Evolutionary conservation across 2,329 filamentous ascomycete species (phyloP), one percentile per base, ranked within the genome.

Genomic region (Penicillium paneum): DNA sequence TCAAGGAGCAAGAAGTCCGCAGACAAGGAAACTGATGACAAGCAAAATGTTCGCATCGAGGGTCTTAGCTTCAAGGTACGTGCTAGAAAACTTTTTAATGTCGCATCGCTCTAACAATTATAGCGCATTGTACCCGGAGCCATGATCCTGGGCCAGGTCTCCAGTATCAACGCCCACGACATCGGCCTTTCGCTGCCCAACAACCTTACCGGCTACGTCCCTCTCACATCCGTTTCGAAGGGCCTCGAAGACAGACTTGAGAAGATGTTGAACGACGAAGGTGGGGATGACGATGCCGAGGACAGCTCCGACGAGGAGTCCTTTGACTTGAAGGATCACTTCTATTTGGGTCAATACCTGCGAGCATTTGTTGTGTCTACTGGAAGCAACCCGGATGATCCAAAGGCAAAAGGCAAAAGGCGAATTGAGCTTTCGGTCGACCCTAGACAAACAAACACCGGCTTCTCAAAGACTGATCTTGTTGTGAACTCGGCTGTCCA

Each of bases 161-260:
- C 85, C 38, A 85, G 88, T 57, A 91, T 99, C 71, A 92, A 88
- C 60, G 78, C 84, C 52, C 83, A 91, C 66, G 87, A 95, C 68
- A 78, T 99, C 63, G 84, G 87, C 43, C 78, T 99, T 50, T 85
- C 91, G 19, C 80, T 99, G 11, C 92, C 94, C 15, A 99, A 99
- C 76, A 97, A 96, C 71, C 83, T 99, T 31, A 87, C 84, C 44
- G 95, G 94, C 44, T 94, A 91, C 71, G 87, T 96, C 7, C 87
- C 94, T 19, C 85, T 97, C 62, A 95, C 92, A n/a, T 84, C 90
- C n/a, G 83, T 99, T 47, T 99, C 94, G 2, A 84, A 90, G 56
- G 79, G 83, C 61, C 78, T 97, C 59, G 95, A 89, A 29, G 78
- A 86, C 59, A 86, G 85, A 60, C 83, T 99, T 36, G 86, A 96